Evolutionary conservation across 495 filamentous ascomycete species (phyloP).

Genomic region (Lentithecium fluviatile): DNA sequence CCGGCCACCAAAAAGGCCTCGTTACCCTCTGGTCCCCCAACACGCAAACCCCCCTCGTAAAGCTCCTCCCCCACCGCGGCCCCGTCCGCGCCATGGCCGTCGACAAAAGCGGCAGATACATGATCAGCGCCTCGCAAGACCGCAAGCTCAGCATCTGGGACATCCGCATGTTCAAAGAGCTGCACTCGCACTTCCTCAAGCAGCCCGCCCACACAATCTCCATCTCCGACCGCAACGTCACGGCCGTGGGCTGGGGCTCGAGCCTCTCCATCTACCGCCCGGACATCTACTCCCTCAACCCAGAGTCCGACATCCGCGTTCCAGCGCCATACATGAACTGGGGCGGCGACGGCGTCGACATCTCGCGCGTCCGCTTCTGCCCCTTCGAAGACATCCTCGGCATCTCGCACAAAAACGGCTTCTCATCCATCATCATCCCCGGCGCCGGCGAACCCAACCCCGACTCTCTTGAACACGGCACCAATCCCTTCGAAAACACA

Average conservation of each 20-base stretch:
- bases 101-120: slow-evolving; percentile 88
- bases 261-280: slow-evolving; percentile 79
- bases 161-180: slow-evolving; percentile 87
- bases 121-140: slow-evolving; percentile 92
- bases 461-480: slow-evolving; percentile 71
- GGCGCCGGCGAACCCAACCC: slow-evolving; percentile 96
- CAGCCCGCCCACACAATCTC: slow-evolving; percentile 80
- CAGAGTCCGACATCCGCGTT: slow-evolving; percentile 55
- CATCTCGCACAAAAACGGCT: slow-evolving; percentile 78
- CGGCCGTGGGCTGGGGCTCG: slow-evolving; percentile 90
- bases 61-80: slow-evolving; percentile 88
- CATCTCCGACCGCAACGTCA: slow-evolving; percentile 83
- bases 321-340: slow-evolving; percentile 90
- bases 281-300: slow-evolving; percentile 22
- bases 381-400: slow-evolving; percentile 93
- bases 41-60: slow-evolving; percentile 78
- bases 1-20: slow-evolving; percentile 90
- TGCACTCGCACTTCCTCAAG: slow-evolving; percentile 84
- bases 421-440: slow-evolving; percentile 83
- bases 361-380: slow-evolving; percentile 85
- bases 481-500: slow-evolving; percentile 93
- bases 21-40: slow-evolving; percentile 98
- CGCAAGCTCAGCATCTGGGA: slow-evolving; percentile 94
- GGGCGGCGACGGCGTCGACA: slow-evolving; percentile 78
- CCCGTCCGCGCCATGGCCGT: slow-evolving; percentile 86